A percentile compares a stretch with the other conserved stretches of the same genome.
phyloP scores from a whole-genome alignment of 2,329 filamentous ascomycete genomes.

The Lachnellula subtilissima region DNA sequence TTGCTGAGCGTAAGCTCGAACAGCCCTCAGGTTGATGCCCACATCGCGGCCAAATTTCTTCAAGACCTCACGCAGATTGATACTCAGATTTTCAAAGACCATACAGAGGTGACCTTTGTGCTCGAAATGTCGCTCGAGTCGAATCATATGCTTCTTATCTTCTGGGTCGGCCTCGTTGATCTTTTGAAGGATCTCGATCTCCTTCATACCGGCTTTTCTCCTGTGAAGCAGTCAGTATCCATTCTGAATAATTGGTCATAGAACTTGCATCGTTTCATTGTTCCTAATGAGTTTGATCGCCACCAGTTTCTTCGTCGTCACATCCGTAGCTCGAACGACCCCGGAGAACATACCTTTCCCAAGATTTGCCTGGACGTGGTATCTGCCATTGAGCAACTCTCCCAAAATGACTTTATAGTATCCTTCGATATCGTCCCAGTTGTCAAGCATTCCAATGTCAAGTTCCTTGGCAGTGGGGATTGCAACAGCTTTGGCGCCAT shows the following conservation, averaged over 20 bases:
- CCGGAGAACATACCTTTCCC: constrained; percentile 96
- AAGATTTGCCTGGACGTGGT: constrained; percentile 80
- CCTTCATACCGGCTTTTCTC: constrained; percentile 85
- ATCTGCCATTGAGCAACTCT: constrained; percentile 83
- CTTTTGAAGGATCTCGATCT: constrained; percentile 88
- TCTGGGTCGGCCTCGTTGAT: constrained; percentile 81
- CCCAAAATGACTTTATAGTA: constrained; percentile 95
- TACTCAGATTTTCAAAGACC: constrained; percentile 90
- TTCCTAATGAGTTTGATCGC: constrained; percentile 98
- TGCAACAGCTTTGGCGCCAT: constrained; percentile 41
- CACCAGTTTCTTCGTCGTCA: constrained; percentile 68
- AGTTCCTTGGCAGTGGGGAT: constrained; percentile 48
- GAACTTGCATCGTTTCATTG: constrained; percentile 73
- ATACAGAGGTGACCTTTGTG: constrained; percentile 95
- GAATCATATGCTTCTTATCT: constrained; percentile 86
- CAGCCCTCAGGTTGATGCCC: constrained; percentile 83
- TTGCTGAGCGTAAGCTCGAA: constrained; percentile 85
- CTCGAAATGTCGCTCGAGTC: constrained; percentile 81
- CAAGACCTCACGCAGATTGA: constrained; percentile 89
- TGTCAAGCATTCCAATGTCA: constrained; percentile 76
- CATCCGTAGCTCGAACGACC: constrained; percentile 83
- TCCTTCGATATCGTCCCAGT: constrained; percentile 88
- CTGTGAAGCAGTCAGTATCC: constrained; percentile 32
- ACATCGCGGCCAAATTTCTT: constrained; percentile 95
- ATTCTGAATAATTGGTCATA: constrained; percentile 1